These are phyloP conservation scores for Golubevia pallescens DNA, from an alignment of 1,284 basidiomycete genomes.

Conservation along the genomic window DNA sequence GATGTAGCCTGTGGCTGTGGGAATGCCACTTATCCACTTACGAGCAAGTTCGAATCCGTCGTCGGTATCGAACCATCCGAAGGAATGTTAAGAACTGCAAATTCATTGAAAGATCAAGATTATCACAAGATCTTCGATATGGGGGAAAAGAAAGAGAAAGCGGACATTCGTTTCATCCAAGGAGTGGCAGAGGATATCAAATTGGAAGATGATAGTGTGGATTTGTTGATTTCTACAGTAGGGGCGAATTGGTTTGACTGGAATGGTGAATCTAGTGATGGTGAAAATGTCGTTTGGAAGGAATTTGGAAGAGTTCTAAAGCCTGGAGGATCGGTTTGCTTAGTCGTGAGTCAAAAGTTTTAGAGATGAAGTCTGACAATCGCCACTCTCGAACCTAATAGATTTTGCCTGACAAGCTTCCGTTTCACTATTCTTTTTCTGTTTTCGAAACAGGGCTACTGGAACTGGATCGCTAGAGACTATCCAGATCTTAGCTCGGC, in stretches of 20 bases:
- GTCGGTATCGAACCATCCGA: neutral
- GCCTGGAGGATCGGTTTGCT: too few species aligned
- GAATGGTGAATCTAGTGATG: too few species aligned
- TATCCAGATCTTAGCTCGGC: too few species aligned
- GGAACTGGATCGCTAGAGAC: too few species aligned
- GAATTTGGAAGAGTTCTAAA: too few species aligned
- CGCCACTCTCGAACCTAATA: too few species aligned
- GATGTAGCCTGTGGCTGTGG: neutral
- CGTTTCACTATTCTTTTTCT: too few species aligned
- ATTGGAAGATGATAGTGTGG: neutral
- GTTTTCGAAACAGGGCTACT: too few species aligned
- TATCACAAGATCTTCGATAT: neutral
- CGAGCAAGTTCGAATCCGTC: neutral
- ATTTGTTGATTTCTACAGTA: neutral
- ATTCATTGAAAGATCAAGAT: neutral
- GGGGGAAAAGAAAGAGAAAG: neutral
- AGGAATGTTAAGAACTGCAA: neutral
- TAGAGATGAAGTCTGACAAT: too few species aligned
- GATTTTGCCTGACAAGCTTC: too few species aligned
- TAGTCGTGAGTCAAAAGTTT: too few species aligned
- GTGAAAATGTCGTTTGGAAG: too few species aligned
- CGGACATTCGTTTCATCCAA: neutral
- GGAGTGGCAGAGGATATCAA: neutral
- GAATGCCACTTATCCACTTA: neutral
- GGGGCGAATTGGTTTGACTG: neutral